phyloP scores from a whole-genome alignment of 169 alveolate genomes.

The Amoebophrya sp. region DNA sequence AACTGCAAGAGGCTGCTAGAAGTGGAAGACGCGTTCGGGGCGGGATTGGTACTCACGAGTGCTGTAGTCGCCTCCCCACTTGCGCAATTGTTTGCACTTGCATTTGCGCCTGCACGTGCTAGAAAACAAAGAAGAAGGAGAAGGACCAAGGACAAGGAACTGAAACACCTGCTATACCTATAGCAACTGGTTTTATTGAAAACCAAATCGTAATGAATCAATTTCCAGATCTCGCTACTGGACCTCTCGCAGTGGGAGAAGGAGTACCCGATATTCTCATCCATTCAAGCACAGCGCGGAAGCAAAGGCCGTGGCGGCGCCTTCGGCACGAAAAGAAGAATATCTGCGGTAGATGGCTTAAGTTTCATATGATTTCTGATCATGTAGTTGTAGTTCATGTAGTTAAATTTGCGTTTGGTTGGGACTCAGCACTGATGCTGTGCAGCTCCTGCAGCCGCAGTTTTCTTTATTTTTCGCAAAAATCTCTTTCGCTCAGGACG shows the following conservation, averaged over 20 bases:
- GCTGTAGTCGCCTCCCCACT: neutral
- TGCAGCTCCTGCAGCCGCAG: no score
- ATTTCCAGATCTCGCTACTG: neutral
- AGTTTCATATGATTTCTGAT: no score
- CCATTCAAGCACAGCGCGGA: neutral
- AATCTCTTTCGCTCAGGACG: no score
- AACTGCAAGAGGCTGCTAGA: neutral
- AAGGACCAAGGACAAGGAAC: neutral
- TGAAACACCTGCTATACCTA: neutral
- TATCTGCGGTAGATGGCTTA: no score
- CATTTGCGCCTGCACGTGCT: no score
- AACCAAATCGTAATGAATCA: no score
- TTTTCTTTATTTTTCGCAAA: no score
- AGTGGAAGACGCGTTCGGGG: neutral
- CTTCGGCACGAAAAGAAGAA: neutral
- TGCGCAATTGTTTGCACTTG: neutral
- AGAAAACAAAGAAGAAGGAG: no score
- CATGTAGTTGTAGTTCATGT: no score
- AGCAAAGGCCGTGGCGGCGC: neutral
- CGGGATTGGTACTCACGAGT: neutral
- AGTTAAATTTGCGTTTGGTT: no score
- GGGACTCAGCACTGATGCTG: no score
- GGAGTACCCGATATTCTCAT: neutral
- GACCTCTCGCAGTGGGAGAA: neutral
- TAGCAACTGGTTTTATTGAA: no score